Conservation (phyloP, 2,329 filamentous ascomycete genomes). For the Nemania diffusa region DNA sequence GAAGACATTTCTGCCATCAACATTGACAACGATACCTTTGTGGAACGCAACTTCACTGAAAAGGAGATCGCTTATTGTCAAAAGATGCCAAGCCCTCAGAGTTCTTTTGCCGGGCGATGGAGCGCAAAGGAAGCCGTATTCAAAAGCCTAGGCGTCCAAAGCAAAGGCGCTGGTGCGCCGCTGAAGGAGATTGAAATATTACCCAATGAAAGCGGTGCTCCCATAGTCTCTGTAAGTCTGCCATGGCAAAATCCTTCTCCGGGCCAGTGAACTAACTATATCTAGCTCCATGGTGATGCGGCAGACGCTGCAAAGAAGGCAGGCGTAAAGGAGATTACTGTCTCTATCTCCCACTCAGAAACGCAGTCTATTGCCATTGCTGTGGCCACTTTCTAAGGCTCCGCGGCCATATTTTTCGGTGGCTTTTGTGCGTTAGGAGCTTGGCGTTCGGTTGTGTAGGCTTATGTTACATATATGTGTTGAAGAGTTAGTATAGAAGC, state of each 20-base stretch:
- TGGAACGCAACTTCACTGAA: slow-evolving; percentile 92
- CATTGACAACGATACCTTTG: slow-evolving; percentile 91
- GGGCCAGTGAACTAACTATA: slow-evolving; percentile 52
- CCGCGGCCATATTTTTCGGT: neutral
- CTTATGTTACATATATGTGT: neutral
- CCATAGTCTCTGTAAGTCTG: slow-evolving; percentile 80
- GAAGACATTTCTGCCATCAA: slow-evolving; percentile 90
- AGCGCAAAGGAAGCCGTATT: slow-evolving; percentile 98
- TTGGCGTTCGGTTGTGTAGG: slow-evolving; percentile 23
- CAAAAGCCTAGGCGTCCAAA: slow-evolving; percentile 89
- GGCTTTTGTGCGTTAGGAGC: slow-evolving; percentile 29
- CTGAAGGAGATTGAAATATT: slow-evolving; percentile 95
- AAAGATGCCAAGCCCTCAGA: slow-evolving; percentile 80
- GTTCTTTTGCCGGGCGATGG: slow-evolving; percentile 95
- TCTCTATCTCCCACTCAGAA: slow-evolving; percentile 97
- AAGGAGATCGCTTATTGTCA: slow-evolving; percentile 88
- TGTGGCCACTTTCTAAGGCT: slow-evolving; percentile 76
- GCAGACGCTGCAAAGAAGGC: slow-evolving; percentile 84
- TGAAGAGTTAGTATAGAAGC: neutral
- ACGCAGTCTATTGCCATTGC: slow-evolving; percentile 94
- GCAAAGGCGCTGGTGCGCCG: slow-evolving; percentile 87
- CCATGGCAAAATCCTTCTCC: slow-evolving; percentile 1
- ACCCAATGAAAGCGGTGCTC: slow-evolving; percentile 82
- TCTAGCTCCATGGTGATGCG: slow-evolving; percentile 85
- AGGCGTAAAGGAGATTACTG: slow-evolving; percentile 86